A percentile compares a stretch with the other conserved stretches of the same genome.
Evolutionary conservation across 2,329 filamentous ascomycete genomes (phyloP).

Genomic region (Pseudogymnoascus sp.): DNA sequence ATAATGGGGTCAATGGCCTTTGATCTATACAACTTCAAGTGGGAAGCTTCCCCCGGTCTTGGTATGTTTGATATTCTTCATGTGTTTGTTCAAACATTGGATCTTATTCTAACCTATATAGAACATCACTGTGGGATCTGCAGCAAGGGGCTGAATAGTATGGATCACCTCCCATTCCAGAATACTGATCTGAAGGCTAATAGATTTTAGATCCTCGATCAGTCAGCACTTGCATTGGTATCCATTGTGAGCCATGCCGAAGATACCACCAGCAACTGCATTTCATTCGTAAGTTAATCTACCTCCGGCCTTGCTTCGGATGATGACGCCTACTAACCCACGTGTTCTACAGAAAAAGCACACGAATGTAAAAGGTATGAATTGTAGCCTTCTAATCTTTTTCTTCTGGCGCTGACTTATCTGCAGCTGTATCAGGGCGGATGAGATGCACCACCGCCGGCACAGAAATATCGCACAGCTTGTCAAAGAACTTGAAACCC

Average conservation of each 20-base stretch:
- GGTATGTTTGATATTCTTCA: slow-evolving; percentile 17
- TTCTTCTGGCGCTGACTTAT: slow-evolving; percentile 11
- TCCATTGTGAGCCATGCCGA: slow-evolving; percentile 29
- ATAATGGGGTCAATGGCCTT: slow-evolving; percentile 19
- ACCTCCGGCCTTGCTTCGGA: neutral
- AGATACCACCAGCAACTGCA: slow-evolving; percentile 29
- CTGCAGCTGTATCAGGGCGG: slow-evolving; percentile 25
- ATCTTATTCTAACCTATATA: slow-evolving; percentile 17
- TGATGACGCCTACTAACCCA: slow-evolving; percentile 1
- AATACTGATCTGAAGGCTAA: slow-evolving; percentile 8
- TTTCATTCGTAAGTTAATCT: slow-evolving; percentile 24
- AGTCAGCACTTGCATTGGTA: slow-evolving; percentile 26
- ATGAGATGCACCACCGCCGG: slow-evolving; percentile 27
- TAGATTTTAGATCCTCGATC: slow-evolving; percentile 22
- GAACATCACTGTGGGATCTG: slow-evolving; percentile 27
- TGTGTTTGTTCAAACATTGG: neutral
- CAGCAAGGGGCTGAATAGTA: slow-evolving; percentile 20
- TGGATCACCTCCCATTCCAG: neutral
- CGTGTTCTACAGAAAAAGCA: slow-evolving; percentile 21
- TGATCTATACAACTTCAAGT: slow-evolving; percentile 18
- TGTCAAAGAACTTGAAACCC: slow-evolving; percentile 20
- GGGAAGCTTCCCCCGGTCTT: slow-evolving; percentile 27
- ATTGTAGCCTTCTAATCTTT: neutral
- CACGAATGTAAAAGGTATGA: slow-evolving; percentile 27
- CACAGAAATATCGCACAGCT: slow-evolving; percentile 27